Evolutionary conservation across 2,329 filamentous ascomycete species (phyloP), one percentile per base, ranked within the genome.

Genomic region (Colletotrichum shisoi): DNA sequence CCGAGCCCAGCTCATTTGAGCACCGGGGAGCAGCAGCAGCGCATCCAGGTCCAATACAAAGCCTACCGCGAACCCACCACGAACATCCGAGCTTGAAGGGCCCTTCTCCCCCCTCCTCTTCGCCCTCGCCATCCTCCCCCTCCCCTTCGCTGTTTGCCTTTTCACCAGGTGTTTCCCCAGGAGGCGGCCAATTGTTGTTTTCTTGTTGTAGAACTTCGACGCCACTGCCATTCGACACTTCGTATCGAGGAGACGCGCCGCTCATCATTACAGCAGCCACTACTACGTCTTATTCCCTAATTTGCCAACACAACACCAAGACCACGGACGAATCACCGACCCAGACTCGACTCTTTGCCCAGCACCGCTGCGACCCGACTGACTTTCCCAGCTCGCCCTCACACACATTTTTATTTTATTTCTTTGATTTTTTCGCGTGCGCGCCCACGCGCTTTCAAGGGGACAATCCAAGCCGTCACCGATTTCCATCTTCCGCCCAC

Each of bases 271-370:
- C 15, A 17, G 44, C 34, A 49, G 19, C 45, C 17, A 59, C 34
- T 19, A 27, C 42, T 13, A 31, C 61, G 24, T 48, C 17, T 24
- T 21, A 40, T 45, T 40, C 49, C 56, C 54, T 44, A 60, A 68
- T 65, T 68, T 48, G 65, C 52, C 21, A 44, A 44, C n/a, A 37
- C 63, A 44, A 21, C 45, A 37, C 21, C 37, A 37, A 62, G 45
- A 12, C 37, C 12, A 12, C 46, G 37, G 34, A 49, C 65, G 54
- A 68, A 65, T 65, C 61, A 60, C 24, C 49, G 21, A 68, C 39
- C 48, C 44, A 39, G 19, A 65, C 61, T 39, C n/a, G 34, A 39
- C 17, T 53, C 49, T 53, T 53, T 40, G 45, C 57, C 24, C 31
- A 17, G 37, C 46, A 54, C 39, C 12, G 54, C 53, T 59, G 46